Conservation (phyloP, 73 alveolate species). For the Tetrahymena borealis region DNA sequence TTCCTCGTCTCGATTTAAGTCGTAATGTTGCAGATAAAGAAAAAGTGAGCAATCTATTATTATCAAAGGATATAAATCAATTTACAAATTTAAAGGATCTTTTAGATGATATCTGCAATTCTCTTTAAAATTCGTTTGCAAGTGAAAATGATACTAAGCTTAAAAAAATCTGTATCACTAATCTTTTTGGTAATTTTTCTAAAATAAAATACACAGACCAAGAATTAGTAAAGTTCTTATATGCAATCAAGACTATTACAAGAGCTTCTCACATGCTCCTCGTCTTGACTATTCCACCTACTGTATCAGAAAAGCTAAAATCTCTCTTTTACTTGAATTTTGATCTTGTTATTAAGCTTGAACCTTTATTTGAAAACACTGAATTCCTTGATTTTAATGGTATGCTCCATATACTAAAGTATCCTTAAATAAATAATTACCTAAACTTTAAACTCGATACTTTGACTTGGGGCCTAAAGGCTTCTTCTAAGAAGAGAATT, state of each 20-base stretch:
- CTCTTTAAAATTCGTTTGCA: not conserved
- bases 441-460: not conserved
- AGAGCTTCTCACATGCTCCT: not conserved
- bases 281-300: not conserved
- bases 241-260: not conserved
- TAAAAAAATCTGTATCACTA: not conserved
- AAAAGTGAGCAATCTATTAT: not conserved
- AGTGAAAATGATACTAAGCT: not conserved
- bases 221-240: not conserved
- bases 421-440: not conserved
- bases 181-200: not conserved
- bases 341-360: not conserved
- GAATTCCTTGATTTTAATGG: constrained; percentile 1
- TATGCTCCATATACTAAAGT: not conserved
- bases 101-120: not conserved
- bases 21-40: not conserved
- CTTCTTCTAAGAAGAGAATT: not conserved
- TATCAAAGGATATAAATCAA: not conserved
- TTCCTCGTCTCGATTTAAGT: not conserved
- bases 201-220: not conserved
- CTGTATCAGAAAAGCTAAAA: not conserved
- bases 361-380: not conserved
- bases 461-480: not conserved
- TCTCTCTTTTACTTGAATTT: not conserved
- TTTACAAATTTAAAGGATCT: not conserved